Percentiles rank a stretch among this genome's conserved stretches.
Conservation (phyloP, 73 alveolate species). For the Uronychia binucleata region DNA sequence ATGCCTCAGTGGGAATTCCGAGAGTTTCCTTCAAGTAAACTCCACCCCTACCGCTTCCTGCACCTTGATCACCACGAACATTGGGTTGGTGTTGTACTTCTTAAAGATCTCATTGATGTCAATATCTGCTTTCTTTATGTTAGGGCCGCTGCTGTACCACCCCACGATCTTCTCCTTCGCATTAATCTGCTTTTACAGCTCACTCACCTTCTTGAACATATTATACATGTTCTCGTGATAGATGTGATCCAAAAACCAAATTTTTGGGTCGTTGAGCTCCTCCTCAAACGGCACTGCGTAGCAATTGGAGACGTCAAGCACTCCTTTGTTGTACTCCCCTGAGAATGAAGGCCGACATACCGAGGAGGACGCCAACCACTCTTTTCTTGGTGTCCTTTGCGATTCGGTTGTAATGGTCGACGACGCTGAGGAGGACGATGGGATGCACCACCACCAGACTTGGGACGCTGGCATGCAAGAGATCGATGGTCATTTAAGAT, state of each 20-base stretch:
- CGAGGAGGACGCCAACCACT: conserved; percentile 98
- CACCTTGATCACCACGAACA: conserved; percentile 93
- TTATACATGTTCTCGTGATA: conserved; percentile 97
- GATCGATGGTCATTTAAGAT: conserved; percentile 27
- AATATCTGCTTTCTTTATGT: conserved; percentile 97
- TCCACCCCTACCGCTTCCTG: conserved; percentile 49
- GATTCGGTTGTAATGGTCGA: conserved; percentile 98
- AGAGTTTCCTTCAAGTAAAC: conserved; percentile 65
- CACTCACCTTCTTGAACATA: conserved; percentile 93
- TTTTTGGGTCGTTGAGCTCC: conserved; percentile 97
- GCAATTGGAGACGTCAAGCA: conserved; percentile 97
- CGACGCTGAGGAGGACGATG: conserved; percentile 93
- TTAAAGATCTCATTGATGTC: conserved; percentile 97
- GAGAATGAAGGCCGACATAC: conserved; percentile 43
- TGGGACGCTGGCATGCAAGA: conserved; percentile 39
- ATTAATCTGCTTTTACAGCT: conserved; percentile 61
- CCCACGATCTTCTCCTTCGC: conserved; percentile 98
- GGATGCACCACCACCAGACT: conserved; percentile 94
- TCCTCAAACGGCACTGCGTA: conserved; percentile 99
- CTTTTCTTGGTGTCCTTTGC: conserved; percentile 96
- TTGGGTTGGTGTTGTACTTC: conserved; percentile 93
- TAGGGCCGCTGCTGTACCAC: conserved; percentile 99
- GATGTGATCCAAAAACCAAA: conserved; percentile 99
- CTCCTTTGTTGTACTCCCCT: conserved; percentile 92
- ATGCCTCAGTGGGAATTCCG: conserved; percentile 97